Evolutionary conservation across 2,329 filamentous ascomycete genomes (phyloP).

Genomic region (Exophiala viscosa): DNA sequence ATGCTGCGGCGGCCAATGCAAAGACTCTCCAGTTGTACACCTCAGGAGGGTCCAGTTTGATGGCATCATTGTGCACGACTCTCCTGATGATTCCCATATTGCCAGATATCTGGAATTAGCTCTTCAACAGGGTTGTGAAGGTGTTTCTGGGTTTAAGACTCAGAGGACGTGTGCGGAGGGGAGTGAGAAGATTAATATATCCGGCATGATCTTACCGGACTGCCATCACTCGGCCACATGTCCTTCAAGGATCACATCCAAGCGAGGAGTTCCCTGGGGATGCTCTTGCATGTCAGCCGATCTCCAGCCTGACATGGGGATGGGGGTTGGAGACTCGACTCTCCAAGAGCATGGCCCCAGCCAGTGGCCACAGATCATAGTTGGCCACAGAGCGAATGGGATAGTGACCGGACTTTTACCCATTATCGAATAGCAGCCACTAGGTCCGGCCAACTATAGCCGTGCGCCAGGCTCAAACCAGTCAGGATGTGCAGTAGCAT

Average conservation of each 20-base stretch:
- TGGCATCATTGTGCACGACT: conserved; percentile 67
- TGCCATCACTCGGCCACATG: conserved; percentile 11
- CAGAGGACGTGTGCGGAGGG: background rate
- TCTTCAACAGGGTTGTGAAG: background rate
- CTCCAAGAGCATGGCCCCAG: background rate
- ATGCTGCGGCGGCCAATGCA: conserved; percentile 59
- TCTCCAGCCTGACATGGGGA: conserved; percentile 9
- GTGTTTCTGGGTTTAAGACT: background rate
- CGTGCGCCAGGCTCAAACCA: conserved; percentile 4
- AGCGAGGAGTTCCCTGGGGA: background rate
- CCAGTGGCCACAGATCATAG: background rate
- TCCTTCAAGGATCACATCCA: conserved; percentile 6
- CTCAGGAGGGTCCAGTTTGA: conserved; percentile 63
- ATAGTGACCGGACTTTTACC: conserved; percentile 8
- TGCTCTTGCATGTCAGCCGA: conserved; percentile 3
- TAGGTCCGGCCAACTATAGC: background rate
- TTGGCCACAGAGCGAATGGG: background rate
- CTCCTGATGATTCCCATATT: conserved; percentile 46
- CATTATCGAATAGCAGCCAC: conserved; percentile 11
- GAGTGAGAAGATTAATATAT: conserved; percentile 6
- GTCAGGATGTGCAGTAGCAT: conserved; percentile 15
- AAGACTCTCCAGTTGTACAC: conserved; percentile 70
- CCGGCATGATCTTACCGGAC: background rate
- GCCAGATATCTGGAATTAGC: background rate
- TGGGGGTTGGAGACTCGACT: conserved; percentile 2